Base-by-base conservation (phyloP, 768 basidiomycete species). In the Agaricus subrufescens region DNA sequence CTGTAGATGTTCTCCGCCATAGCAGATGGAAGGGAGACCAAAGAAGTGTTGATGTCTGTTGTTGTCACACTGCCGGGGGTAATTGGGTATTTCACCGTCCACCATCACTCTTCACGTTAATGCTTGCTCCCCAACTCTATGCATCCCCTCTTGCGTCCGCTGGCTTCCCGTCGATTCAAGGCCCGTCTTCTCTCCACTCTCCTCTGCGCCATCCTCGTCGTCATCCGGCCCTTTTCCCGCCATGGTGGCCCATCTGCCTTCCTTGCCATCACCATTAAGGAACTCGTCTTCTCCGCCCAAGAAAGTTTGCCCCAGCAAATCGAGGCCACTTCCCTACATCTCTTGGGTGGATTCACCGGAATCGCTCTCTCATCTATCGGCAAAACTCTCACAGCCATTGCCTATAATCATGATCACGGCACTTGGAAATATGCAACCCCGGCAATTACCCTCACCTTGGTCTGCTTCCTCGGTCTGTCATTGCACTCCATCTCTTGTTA, bases 1-100 rank as follows among this genome's bases (percentile, higher is more conserved):
- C 85, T 89, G 76, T 91, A 92, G 67, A 91, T 89, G 77, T 91
- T 91, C 77, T 92, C 90, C 70, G 90, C 88, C 90, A 92, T 92
- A 62, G 56, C 60, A 63, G 61, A 31, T 42, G 12, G 15, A n/a
- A 51, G n/a, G n/a, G 8, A 45, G 40, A 44, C 55, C 46, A 46
- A 42, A 30, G 30, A 42, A 45, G 50, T 58, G 58, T 55, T 62
- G 58, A 62, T 60, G 47, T 45, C 48, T 56, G 55, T 56, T 62
- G 49, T 62, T 57, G 46, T 34, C 45, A 12, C 45, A 9, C 12
- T 19, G 45, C n/a, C 25, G 19, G 8, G 11, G 11, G 7, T 6
- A 46, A 26, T 23, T 25, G 26, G 4, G 12, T 26, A 23, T 14
- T 46, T 19, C 23, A 19, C 46, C 4, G 15, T 30, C 15, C n/a